Evolutionary conservation across 2,329 filamentous ascomycete species (phyloP).

Genomic region (Colletotrichum sp.): DNA sequence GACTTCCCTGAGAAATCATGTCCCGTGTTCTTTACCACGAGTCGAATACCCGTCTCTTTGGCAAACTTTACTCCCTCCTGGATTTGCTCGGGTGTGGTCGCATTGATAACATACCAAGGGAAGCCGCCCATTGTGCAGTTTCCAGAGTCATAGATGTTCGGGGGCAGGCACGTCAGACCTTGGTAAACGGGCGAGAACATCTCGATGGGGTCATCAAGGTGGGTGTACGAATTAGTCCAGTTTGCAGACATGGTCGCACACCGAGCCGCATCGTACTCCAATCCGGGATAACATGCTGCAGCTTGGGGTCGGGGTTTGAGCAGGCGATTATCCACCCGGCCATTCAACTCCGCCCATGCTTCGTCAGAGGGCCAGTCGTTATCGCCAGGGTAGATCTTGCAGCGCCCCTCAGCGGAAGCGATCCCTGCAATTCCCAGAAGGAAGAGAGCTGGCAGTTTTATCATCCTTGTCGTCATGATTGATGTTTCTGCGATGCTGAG

Average conservation of each 20-base stretch:
- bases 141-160: not conserved
- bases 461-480: no score
- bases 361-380: not conserved
- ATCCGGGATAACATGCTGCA: slow-evolving; percentile 2
- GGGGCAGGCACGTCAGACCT: slow-evolving; percentile 7
- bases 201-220: slow-evolving; percentile 5
- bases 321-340: not conserved
- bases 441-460: no score
- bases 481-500: no score
- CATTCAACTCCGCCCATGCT: not conserved
- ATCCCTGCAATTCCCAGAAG: no score
- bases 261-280: not conserved
- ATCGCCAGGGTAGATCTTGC: slow-evolving; percentile 1
- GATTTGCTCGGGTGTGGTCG: not conserved
- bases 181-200: slow-evolving; percentile 8
- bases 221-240: slow-evolving; percentile 1
- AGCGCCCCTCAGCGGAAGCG: not conserved
- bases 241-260: not conserved
- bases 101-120: slow-evolving; percentile 6
- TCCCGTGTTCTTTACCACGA: slow-evolving; percentile 10
- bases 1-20: slow-evolving; percentile 9
- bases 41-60: not conserved
- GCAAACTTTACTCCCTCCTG: slow-evolving; percentile 9
- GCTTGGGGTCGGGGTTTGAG: not conserved
- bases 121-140: slow-evolving; percentile 14